Conservation (phyloP, 441 rosid species). For the Populus hybrid region DNA sequence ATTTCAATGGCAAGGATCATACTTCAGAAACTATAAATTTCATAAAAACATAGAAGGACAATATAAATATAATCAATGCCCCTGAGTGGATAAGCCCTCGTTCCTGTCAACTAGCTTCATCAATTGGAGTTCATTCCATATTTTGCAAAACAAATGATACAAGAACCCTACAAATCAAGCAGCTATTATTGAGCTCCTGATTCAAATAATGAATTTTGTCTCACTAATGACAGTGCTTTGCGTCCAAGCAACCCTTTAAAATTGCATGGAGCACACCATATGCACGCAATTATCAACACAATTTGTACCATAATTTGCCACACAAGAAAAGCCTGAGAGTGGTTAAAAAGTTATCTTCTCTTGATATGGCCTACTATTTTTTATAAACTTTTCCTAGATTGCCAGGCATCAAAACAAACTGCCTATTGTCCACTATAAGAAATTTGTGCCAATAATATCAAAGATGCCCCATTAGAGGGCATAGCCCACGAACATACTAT, state of each 20-base stretch:
- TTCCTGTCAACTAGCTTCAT: background rate
- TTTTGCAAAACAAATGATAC: background rate
- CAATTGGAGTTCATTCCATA: background rate
- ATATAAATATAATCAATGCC: too few relatives aligned
- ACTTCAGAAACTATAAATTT: background rate
- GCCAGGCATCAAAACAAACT: background rate
- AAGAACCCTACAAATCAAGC: background rate
- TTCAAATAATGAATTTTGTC: background rate
- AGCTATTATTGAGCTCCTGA: background rate
- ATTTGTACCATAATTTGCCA: background rate
- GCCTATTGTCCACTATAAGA: too few relatives aligned
- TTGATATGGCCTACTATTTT: background rate
- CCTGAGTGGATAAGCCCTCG: background rate
- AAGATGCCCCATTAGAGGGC: background rate
- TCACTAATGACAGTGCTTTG: background rate
- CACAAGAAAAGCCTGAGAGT: background rate
- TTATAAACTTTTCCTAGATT: background rate
- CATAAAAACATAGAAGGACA: background rate
- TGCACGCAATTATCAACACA: background rate
- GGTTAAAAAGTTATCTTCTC: background rate
- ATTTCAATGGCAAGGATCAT: background rate
- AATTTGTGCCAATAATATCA: too few relatives aligned
- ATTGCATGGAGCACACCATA: background rate
- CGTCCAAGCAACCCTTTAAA: background rate
- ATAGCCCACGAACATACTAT: background rate